Conservation (phyloP, 352 stramenopile species). For the Phytophthora sp. region DNA sequence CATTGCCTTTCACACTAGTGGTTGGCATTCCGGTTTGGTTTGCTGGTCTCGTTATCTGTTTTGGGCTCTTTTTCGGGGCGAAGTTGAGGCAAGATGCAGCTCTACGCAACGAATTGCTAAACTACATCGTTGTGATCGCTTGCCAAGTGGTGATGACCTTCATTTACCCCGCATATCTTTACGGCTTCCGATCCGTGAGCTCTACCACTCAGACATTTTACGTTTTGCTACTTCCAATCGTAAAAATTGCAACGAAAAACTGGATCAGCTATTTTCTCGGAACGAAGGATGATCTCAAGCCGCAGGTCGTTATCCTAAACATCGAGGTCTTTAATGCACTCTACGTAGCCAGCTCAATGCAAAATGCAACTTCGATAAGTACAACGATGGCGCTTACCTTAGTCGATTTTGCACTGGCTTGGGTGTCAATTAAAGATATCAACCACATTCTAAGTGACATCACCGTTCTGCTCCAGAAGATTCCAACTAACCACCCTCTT, state of each 20-base stretch:
- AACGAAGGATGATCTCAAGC: constrained; percentile 37
- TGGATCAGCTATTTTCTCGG: constrained; percentile 36
- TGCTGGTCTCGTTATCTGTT: constrained; percentile 24
- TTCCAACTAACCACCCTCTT: constrained; percentile 11
- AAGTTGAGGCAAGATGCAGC: constrained; percentile 23
- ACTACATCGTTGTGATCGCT: constrained; percentile 38
- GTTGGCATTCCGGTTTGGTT: constrained; percentile 35
- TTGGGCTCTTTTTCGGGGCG: constrained; percentile 27
- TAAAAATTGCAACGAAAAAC: constrained; percentile 50
- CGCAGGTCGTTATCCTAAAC: constrained; percentile 59
- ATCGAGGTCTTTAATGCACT: constrained; percentile 63
- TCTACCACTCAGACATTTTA: constrained; percentile 30
- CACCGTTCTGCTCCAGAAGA: constrained; percentile 4
- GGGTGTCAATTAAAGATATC: constrained; percentile 38
- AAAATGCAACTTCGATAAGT: constrained; percentile 36
- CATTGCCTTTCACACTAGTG: constrained; percentile 50
- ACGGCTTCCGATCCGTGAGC: constrained; percentile 35
- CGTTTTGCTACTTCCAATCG: constrained; percentile 36
- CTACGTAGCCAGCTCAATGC: constrained; percentile 52
- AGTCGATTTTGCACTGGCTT: constrained; percentile 43
- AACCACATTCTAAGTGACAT: constrained; percentile 18
- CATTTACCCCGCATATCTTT: constrained; percentile 63
- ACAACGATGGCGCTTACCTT: constrained; percentile 36
- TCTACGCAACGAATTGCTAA: constrained; percentile 18
- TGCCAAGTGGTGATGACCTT: constrained; percentile 45